These are phyloP conservation scores for Ensete glaucum DNA, from an alignment of 176 grass and related monocot species.

Conservation along the genomic window DNA sequence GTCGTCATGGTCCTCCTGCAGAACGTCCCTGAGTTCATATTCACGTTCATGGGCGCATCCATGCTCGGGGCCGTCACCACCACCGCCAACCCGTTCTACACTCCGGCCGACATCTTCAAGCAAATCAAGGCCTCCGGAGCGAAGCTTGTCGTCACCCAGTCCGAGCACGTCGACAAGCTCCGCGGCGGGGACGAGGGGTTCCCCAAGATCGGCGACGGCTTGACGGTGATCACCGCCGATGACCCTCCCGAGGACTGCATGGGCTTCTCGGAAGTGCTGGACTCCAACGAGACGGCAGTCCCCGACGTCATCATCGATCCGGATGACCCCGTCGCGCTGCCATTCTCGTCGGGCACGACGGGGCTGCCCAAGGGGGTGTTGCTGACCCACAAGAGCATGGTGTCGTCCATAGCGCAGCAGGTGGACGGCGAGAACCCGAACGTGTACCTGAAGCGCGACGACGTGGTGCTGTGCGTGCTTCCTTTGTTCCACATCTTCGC, in stretches of 20 bases:
- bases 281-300: conserved; percentile 2
- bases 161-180: conserved; percentile 30
- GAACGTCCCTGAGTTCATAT: conserved; percentile 30
- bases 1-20: conserved; percentile 33
- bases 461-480: conserved; percentile 40
- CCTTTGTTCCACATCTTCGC: conserved; percentile 46
- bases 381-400: conserved; percentile 35
- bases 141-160: conserved; percentile 29
- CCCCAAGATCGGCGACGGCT: neutral
- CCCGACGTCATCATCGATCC: conserved; percentile 13
- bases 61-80: conserved; percentile 34
- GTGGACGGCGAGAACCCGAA: conserved; percentile 42
- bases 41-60: conserved; percentile 35
- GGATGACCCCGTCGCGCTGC: conserved; percentile 28
- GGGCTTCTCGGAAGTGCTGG: conserved; percentile 15
- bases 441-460: conserved; percentile 17
- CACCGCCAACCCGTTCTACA: conserved; percentile 35
- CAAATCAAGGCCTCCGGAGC: conserved; percentile 30
- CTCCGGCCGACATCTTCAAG: conserved; percentile 28
- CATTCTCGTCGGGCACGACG: conserved; percentile 37
- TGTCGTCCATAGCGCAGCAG: conserved; percentile 31
- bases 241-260: conserved; percentile 17
- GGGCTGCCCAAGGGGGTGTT: conserved; percentile 39
- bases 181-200: neutral
- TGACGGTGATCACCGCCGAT: conserved; percentile 20